Base-by-base conservation (phyloP, 73 alveolate species). In the Paramecium pentaurelia region DNA sequence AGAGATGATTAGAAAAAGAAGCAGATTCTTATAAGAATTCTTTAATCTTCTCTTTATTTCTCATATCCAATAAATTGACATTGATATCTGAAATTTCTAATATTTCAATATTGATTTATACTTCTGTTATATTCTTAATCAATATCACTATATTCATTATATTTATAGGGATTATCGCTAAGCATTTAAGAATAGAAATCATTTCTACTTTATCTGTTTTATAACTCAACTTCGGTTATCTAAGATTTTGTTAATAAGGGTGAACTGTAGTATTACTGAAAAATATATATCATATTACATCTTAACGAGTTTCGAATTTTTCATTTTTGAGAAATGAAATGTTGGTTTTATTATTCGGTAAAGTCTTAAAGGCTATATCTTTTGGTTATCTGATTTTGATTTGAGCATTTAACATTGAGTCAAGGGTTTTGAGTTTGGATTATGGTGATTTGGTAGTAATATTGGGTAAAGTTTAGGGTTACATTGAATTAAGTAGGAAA, bases 161-260 rank as follows among this genome's bases (percentile, higher is more conserved):
- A 80, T 42, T 80, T 40, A 25, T 27, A 80, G 18, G 91, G 77
- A 80, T 49, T 45, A 18, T 80, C 91, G 16, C 91, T 80, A 3
- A 80, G 47, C 91, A 80, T 80, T 80, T 80, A 27, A 80, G 91
- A 80, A 80, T 80, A 80, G 34, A 80, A 80, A 25, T 80, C 91
- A 80, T 80, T 80, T 36, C 32, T 42, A 10, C 91, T 80, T 54
- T 80, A 32, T 80, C 58, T 80, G 27, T 11, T 7, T 45, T 45
- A 47, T 27, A 1, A 12, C 30, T 80, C 91, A 4, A 80, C 91
- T 25, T 80, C 91, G 9, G 47, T 28, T 42, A 80, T 27, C 49
- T 80, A 80, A 40, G 71, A 44, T 22, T 80, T 42, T 18, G 91
- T 42, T 49, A 80, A 80, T 42, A 80, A 44, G 16, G 91, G 91